Conservation (phyloP, 164 flowering plant genomes). For the Magnolia kwangsiensis region DNA sequence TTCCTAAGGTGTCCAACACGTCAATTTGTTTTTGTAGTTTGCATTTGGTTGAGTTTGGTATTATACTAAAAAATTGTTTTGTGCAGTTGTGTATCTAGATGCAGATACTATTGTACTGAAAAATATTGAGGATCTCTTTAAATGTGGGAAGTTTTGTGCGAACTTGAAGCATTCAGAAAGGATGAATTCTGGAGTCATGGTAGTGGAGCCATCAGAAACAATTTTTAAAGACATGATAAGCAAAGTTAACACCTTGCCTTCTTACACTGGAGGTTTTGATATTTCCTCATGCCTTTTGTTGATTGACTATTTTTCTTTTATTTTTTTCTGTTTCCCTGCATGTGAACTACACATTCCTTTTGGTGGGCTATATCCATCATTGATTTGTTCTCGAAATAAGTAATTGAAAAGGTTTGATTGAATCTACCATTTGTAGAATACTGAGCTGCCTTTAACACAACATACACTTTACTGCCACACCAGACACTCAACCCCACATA, state of each 20-base stretch:
- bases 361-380: background rate
- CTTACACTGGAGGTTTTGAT: constrained; percentile 83
- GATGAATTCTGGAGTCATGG: constrained; percentile 97
- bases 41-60: background rate
- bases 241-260: constrained; percentile 70
- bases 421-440: background rate
- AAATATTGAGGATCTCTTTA: constrained; percentile 87
- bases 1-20: too few species aligned
- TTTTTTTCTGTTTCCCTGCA: too few species aligned
- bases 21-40: too few species aligned
- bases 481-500: background rate
- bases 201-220: constrained; percentile 82
- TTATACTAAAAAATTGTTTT: constrained; percentile 10
- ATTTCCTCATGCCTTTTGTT: background rate
- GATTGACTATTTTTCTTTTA: background rate
- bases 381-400: background rate
- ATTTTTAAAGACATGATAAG: constrained; percentile 87
- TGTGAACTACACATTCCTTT: background rate
- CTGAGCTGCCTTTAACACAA: background rate
- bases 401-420: background rate
- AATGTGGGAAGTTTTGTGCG: constrained; percentile 91
- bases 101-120: constrained; percentile 96
- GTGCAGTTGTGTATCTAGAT: constrained; percentile 93
- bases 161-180: constrained; percentile 98
- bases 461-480: background rate